Base-by-base conservation (phyloP, 75 land plant species). In the Picea glauca region DNA sequence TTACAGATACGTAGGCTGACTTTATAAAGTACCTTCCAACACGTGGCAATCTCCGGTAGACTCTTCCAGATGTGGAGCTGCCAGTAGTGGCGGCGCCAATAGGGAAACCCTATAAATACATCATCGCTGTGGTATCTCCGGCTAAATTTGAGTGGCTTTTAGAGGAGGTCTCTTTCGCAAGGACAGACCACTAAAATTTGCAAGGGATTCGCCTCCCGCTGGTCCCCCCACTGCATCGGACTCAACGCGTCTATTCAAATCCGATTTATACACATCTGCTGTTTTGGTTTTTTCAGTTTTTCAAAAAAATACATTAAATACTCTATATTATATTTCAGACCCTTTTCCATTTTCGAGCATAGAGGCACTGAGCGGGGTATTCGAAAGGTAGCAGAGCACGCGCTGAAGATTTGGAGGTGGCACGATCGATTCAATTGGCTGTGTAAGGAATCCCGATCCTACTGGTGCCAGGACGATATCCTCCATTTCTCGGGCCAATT, bases 151-250 rank as follows among this genome's bases (percentile, higher is more conserved):
- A 50, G 56, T 50, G 56, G 12, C 11, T 50, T 50, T 50, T 9
- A 50, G 56, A 1, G 65, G 12, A 63, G 33, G 32, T 67, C 72
- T 20, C 72, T 67, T 67, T 67, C 72, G 18, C 8, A 13, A 32
- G 72, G 43, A 67, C 43, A 38, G 35, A 18, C 72, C 72, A 67
- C 72, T 38, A 33, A 67, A 67, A 15, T 67, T 67, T 7, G 72
- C 38, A 32, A 38, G 43, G 38, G 72, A 67, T 67, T 67, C 72
- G 72, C 1, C 1, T 32, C 33, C 1, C 17, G 17, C 46, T 14
- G 72, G 72, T 31, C 33, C 72, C 72, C 72, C 17, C 18, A 33
- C 72, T 67, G 18, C 17, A 33, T 38, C 72, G 72, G 72, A 67
- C 35, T 13, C 20, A 6, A 33, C 33, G 38, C 18, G 6, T 31